Evolutionary conservation across 768 basidiomycete genomes (phyloP).

Genomic region (Clavulina sp.): DNA sequence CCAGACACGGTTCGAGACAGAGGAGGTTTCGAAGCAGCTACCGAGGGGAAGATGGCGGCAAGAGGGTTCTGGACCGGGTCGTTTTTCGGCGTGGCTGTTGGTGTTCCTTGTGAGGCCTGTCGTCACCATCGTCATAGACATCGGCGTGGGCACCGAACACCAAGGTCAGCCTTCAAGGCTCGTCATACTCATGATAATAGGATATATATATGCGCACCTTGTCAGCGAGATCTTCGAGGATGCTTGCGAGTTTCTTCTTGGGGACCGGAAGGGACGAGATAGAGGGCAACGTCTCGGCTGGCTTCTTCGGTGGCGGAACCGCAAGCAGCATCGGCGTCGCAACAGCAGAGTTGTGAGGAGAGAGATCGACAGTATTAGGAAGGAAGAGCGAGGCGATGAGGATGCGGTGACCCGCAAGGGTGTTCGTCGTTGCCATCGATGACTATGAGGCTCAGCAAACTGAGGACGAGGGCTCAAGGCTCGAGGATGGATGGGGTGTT

Average conservation of each 20-base stretch:
- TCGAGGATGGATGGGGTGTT: too few relatives aligned
- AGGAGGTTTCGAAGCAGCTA: too few relatives aligned
- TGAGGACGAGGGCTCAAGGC: too few relatives aligned
- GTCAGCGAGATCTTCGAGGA: conserved; percentile 61
- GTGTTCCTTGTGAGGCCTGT: conserved; percentile 15
- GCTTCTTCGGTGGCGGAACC: conserved; percentile 1
- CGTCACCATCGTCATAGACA: not conserved
- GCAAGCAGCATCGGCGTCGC: conserved; percentile 27
- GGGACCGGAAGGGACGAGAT: conserved; percentile 7
- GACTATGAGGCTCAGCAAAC: not conserved
- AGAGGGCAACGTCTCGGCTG: conserved; percentile 5
- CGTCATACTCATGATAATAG: too few relatives aligned
- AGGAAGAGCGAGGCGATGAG: conserved; percentile 76
- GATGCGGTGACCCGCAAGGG: conserved; percentile 53
- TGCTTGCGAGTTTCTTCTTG: conserved; percentile 33
- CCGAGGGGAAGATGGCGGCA: conserved; percentile 17
- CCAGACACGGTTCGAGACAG: too few relatives aligned
- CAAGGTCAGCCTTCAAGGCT: too few relatives aligned
- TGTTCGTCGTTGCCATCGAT: conserved; percentile 34
- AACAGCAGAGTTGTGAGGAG: conserved; percentile 36
- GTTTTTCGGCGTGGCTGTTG: conserved; percentile 22
- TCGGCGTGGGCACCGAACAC: not conserved
- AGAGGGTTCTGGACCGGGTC: conserved; percentile 44
- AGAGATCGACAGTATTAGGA: conserved; percentile 35
- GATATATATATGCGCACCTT: conserved; percentile 34